phyloP scores from a whole-genome alignment of 2,329 filamentous ascomycete genomes.

The Monosporascus cannonballus region DNA sequence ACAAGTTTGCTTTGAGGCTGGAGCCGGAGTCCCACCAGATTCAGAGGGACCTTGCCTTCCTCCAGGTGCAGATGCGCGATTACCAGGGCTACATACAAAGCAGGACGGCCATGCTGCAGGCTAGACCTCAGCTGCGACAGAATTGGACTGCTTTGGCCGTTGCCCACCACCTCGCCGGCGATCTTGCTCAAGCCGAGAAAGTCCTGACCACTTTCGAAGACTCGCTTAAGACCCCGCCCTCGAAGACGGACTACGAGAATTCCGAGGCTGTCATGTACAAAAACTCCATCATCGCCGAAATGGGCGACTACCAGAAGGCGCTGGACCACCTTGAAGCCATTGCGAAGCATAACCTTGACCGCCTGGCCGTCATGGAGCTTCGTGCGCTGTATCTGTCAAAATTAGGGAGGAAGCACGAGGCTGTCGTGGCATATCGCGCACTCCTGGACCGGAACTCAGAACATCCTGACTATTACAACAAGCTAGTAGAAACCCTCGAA shows the following conservation, averaged over 20 bases:
- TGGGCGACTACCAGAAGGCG: constrained; percentile 74
- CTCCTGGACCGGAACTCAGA: constrained; percentile 85
- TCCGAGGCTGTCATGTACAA: constrained; percentile 94
- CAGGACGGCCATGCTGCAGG: constrained; percentile 79
- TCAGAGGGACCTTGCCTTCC: constrained; percentile 82
- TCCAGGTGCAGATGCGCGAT: constrained; percentile 96
- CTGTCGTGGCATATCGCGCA: constrained; percentile 71
- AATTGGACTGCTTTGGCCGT: constrained; percentile 98
- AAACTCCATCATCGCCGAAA: constrained; percentile 88
- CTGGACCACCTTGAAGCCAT: constrained; percentile 78
- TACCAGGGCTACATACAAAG: constrained; percentile 91
- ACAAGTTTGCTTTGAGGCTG: constrained; percentile 88
- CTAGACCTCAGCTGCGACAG: constrained; percentile 73
- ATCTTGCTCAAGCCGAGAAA: constrained; percentile 80
- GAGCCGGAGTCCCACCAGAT: constrained; percentile 95
- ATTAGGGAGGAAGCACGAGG: constrained; percentile 72
- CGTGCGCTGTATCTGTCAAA: constrained; percentile 78
- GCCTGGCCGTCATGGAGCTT: constrained; percentile 77
- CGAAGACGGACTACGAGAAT: constrained; percentile 79
- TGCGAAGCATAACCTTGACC: constrained; percentile 74
- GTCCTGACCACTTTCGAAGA: constrained; percentile 89
- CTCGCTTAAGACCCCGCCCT: constrained; percentile 75
- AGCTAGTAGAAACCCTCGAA: constrained; percentile 62
- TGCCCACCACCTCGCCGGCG: constrained; percentile 84
- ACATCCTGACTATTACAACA: constrained; percentile 78